These are phyloP conservation scores for Gastrolobium villosum DNA, from an alignment of 306 rosid genomes.

Conservation along the genomic window DNA sequence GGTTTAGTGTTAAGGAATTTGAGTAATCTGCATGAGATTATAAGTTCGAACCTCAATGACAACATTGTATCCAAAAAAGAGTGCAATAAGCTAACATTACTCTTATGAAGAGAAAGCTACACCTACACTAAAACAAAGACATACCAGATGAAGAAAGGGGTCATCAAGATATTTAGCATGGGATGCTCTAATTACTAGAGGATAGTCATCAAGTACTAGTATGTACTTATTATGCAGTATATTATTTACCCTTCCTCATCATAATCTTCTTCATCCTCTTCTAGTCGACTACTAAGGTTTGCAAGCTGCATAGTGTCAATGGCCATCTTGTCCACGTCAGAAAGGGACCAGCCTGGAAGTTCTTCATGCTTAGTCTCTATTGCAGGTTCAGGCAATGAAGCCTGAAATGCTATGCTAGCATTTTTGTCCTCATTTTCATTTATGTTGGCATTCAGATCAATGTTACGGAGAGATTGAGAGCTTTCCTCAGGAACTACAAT, in stretches of 20 bases:
- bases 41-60: no score
- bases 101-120: conserved; percentile 42
- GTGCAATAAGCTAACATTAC: conserved; percentile 44
- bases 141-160: conserved; percentile 20
- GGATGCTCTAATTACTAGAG: conserved; percentile 41
- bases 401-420: conserved; percentile 31
- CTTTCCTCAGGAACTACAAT: conserved; percentile 50
- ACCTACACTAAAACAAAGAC: conserved; percentile 44
- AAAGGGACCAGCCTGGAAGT: conserved; percentile 85
- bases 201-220: conserved; percentile 36
- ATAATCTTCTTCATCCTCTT: conserved; percentile 94
- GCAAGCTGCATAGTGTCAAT: conserved; percentile 88
- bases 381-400: conserved; percentile 56
- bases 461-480: conserved; percentile 55
- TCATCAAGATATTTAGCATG: conserved; percentile 14
- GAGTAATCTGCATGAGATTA: no score
- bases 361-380: conserved; percentile 76
- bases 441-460: conserved; percentile 71
- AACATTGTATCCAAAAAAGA: background rate
- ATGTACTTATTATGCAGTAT: conserved; percentile 46
- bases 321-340: conserved; percentile 89
- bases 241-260: conserved; percentile 79
- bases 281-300: conserved; percentile 67
- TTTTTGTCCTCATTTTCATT: conserved; percentile 62
- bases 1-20: no score